Base-by-base conservation (phyloP, 805 yeast genomes). In the Starmera quercuum region DNA sequence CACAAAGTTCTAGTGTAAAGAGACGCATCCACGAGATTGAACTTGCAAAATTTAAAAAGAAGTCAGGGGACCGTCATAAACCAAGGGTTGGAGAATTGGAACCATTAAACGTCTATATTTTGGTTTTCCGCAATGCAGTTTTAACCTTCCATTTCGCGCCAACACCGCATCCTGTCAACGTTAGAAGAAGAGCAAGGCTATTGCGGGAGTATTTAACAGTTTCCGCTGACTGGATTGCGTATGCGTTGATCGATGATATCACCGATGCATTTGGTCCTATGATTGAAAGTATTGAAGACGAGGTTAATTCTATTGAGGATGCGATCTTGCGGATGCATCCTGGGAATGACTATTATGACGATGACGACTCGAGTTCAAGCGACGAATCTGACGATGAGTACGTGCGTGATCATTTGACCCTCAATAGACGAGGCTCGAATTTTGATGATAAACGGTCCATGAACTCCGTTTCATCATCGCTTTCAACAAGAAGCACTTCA, bases 231-330 rank as follows among this genome's bases (percentile, higher is more conserved):
- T 92, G 98, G 98, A 81, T 92, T 30, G 90, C 96, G 2, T 92
- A 92, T 59, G 97, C 97, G 0, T 62, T 92, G 42, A 85, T 92
- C 46, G 98, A 92, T 63, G 97, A 92, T 55, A 85, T 92, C 42
- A 90, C 97, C 0, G 98, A 92, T 65, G 95, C 95, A 0, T 92
- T 85, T 65, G 97, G 95, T 1, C 98, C 98, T 3, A 76, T 92
- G 81, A 88, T 92, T 41, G 94, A 85, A 38, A 75, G 90, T 30
- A 88, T 92, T 33, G 97, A 92, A 53, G 86, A 79, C 38, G 98
- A 92, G 49, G 97, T 92, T 16, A 86, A 87, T 53, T 71, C 76
- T n/a, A 92, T 92, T 41, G 98, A 92, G 51, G 96, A 90, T 49
- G 83, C 88, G 3, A 90, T 92, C 33, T 63, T 92, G 47, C 69